These are phyloP conservation scores for Cladosporium phlei DNA, from an alignment of 2,329 filamentous ascomycete genomes.

Conservation along the genomic window DNA sequence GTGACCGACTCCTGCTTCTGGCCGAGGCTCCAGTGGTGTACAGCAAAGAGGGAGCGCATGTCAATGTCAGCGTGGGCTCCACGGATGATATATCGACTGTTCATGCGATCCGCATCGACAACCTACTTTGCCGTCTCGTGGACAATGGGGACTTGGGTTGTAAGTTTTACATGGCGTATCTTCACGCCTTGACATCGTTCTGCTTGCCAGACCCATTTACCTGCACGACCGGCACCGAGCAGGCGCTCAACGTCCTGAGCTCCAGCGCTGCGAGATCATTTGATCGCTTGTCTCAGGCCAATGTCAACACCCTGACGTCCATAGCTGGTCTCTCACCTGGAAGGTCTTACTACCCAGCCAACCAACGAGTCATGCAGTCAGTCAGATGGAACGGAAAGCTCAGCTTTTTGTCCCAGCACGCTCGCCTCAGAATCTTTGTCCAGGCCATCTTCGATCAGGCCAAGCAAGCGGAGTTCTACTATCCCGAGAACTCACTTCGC, in stretches of 20 bases:
- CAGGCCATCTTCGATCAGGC: conserved; percentile 26
- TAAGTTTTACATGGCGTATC: conserved; percentile 37
- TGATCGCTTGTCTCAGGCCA: conserved; percentile 16
- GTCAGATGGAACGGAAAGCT: conserved; percentile 40
- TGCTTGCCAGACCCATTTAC: conserved; percentile 56
- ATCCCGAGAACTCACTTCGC: conserved; percentile 7
- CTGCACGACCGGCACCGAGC: conserved; percentile 56
- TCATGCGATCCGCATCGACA: conserved; percentile 50
- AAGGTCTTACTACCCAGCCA: conserved; percentile 41
- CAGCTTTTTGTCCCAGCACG: conserved; percentile 39
- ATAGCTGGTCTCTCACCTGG: conserved; percentile 33
- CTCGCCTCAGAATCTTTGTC: conserved; percentile 27
- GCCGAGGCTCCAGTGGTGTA: conserved; percentile 34
- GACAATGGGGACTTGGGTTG: conserved; percentile 47
- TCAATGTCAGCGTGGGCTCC: conserved; percentile 33
- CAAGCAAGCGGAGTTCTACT: conserved; percentile 14
- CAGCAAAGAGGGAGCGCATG: conserved; percentile 39
- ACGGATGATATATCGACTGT: conserved; percentile 46
- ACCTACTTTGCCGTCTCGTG: conserved; percentile 52
- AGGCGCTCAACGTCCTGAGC: conserved; percentile 32
- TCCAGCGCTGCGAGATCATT: conserved; percentile 23
- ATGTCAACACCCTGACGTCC: conserved; percentile 20
- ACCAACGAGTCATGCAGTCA: conserved; percentile 40
- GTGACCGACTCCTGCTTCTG: conserved; percentile 49
- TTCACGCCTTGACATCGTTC: conserved; percentile 60